A percentile compares a stretch with the other conserved stretches of the same genome.
Evolutionary conservation across 257 asterid genomes (phyloP).

Genomic region (Gentiana macrophylla): DNA sequence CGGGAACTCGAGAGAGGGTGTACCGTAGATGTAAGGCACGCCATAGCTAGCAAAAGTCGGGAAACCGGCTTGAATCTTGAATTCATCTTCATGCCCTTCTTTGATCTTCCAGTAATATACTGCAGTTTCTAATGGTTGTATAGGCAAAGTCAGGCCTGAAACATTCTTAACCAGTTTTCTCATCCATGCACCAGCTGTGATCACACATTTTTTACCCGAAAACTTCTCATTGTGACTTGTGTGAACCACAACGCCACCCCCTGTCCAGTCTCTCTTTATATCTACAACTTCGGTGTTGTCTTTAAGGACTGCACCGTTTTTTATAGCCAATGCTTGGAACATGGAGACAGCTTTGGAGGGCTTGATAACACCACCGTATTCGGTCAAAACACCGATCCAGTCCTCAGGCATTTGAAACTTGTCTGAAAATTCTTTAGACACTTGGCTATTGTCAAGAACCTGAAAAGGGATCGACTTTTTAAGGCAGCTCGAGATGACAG

Average conservation of each 20-base stretch:
- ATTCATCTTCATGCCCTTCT: constrained; percentile 48
- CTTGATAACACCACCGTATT: constrained; percentile 70
- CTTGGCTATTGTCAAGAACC: constrained; percentile 22
- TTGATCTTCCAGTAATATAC: constrained; percentile 67
- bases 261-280: constrained; percentile 18
- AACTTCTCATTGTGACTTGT: constrained; percentile 20
- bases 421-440: constrained; percentile 25
- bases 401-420: constrained; percentile 38
- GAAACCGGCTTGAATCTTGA: constrained; percentile 53
- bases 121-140: constrained; percentile 65
- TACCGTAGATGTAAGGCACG: constrained; percentile 66
- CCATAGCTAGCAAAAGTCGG: constrained; percentile 86
- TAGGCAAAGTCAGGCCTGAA: constrained; percentile 43
- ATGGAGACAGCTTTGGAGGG: constrained; percentile 90
- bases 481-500: constrained; percentile 48
- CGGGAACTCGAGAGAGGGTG: constrained; percentile 82
- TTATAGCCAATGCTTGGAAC: constrained; percentile 72
- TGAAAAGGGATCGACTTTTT: constrained; percentile 38
- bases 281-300: constrained; percentile 43
- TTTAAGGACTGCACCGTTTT: constrained; percentile 45
- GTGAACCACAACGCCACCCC: constrained; percentile 28
- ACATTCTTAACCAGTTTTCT: constrained; percentile 30
- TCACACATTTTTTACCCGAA: constrained; percentile 48
- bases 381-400: constrained; percentile 69
- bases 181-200: constrained; percentile 85